Conservation (phyloP, 1,284 basidiomycete genomes). For the Neonothopanus nambi region DNA sequence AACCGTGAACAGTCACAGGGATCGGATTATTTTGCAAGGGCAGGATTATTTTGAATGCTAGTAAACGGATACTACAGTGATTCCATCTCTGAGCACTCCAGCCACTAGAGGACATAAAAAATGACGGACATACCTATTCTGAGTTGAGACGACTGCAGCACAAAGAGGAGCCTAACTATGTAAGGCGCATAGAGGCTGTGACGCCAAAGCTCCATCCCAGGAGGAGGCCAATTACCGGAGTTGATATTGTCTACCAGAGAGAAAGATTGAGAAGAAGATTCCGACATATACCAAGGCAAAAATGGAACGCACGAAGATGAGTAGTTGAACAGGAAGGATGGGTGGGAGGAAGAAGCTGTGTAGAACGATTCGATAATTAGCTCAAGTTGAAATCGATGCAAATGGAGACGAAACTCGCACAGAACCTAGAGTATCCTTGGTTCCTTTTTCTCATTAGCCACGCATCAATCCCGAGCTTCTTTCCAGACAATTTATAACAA, state of each 20-base stretch:
- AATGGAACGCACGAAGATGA: constrained; percentile 21
- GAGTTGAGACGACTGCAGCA: constrained; percentile 41
- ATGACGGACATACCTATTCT: constrained; percentile 12
- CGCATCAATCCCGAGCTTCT: no score
- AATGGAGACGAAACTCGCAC: constrained; percentile 19
- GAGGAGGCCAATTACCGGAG: constrained; percentile 52
- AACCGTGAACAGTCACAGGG: constrained; percentile 52
- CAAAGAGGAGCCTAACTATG: constrained; percentile 45
- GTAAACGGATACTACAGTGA: not conserved
- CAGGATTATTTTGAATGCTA: constrained; percentile 31
- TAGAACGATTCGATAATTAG: constrained; percentile 9
- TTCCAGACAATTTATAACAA: no score
- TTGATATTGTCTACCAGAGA: constrained; percentile 38
- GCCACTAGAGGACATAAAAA: not conserved
- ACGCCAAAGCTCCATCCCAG: constrained; percentile 67
- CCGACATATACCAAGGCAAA: not conserved
- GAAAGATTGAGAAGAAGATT: not conserved
- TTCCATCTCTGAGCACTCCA: not conserved
- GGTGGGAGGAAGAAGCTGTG: constrained; percentile 27
- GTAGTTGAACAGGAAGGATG: constrained; percentile 28
- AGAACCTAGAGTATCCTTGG: constrained; percentile 19
- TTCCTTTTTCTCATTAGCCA: no score
- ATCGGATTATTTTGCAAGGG: constrained; percentile 47
- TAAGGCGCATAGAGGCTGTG: constrained; percentile 51
- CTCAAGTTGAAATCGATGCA: not conserved